phyloP scores from a whole-genome alignment of 2,329 filamentous ascomycete genomes.

The Microdochium trichocladiopsis region DNA sequence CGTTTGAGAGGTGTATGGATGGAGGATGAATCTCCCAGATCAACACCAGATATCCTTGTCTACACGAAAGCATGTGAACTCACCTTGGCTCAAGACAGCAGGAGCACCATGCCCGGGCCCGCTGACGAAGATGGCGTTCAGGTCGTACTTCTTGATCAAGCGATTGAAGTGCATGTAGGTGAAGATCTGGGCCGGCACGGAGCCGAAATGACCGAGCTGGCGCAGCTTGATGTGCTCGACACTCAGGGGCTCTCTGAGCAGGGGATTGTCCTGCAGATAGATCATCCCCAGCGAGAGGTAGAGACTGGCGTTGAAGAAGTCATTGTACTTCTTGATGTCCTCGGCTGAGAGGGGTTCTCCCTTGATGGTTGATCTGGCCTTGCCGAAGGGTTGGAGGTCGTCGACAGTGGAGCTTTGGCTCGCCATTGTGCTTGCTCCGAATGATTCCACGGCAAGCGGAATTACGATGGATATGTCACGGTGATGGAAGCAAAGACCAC shows the following conservation, averaged over 20 bases:
- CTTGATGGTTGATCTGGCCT: constrained; percentile 57
- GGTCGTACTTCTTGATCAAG: constrained; percentile 71
- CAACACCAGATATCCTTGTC: no score
- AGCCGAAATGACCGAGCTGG: constrained; percentile 62
- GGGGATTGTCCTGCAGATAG: constrained; percentile 66
- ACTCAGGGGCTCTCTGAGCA: constrained; percentile 62
- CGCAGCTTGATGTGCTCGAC: constrained; percentile 67
- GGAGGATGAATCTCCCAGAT: no score
- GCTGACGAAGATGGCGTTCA: constrained; percentile 66
- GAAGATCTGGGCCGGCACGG: constrained; percentile 74
- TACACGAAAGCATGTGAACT: no score
- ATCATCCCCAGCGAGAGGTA: constrained; percentile 77
- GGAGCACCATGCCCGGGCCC: constrained; percentile 75
- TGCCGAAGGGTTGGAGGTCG: constrained; percentile 58
- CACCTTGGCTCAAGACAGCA: constrained; percentile 46
- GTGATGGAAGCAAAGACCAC: neutral
- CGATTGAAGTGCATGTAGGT: constrained; percentile 79
- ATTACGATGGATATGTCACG: neutral
- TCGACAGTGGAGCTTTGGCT: constrained; percentile 28
- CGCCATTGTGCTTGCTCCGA: no score
- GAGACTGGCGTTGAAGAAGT: constrained; percentile 67
- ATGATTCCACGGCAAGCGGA: neutral
- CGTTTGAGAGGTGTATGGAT: no score
- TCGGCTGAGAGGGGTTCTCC: constrained; percentile 55
- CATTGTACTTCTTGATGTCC: constrained; percentile 61